A percentile compares a stretch with the other conserved stretches of the same genome.
These are phyloP conservation scores for Amorphotheca resinae DNA, from an alignment of 495 filamentous ascomycete species.

Conservation along the genomic window DNA sequence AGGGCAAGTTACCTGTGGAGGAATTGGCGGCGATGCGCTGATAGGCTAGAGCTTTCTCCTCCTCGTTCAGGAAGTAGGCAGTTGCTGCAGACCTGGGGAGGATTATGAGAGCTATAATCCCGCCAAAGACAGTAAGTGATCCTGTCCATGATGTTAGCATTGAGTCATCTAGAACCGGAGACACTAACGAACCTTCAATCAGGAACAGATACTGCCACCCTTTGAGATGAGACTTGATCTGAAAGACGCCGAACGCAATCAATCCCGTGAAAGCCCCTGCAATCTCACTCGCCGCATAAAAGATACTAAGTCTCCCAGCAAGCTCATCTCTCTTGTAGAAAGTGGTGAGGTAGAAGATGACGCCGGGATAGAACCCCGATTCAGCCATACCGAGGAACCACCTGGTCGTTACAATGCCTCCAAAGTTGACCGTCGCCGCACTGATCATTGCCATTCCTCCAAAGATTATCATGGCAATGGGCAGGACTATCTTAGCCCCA, in stretches of 20 bases:
- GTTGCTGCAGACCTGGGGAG: slow-evolving; percentile 51
- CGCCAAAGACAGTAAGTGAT: slow-evolving; percentile 45
- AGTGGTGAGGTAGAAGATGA: slow-evolving; percentile 37
- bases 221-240: slow-evolving; percentile 37
- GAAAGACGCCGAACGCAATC: slow-evolving; percentile 65
- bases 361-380: slow-evolving; percentile 61
- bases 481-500: slow-evolving; percentile 47
- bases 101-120: slow-evolving; percentile 53
- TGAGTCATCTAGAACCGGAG: background rate
- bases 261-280: slow-evolving; percentile 64
- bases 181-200: slow-evolving; percentile 35
- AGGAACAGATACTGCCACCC: slow-evolving; percentile 68
- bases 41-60: slow-evolving; percentile 58
- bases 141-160: slow-evolving; percentile 25
- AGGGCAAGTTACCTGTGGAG: too few relatives aligned
- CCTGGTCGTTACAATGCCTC: slow-evolving; percentile 51
- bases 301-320: slow-evolving; percentile 62
- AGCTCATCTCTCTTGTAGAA: slow-evolving; percentile 72
- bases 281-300: slow-evolving; percentile 65
- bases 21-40: slow-evolving; percentile 40
- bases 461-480: slow-evolving; percentile 48
- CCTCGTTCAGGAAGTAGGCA: slow-evolving; percentile 47
- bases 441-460: slow-evolving; percentile 7
- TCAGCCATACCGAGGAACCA: slow-evolving; percentile 64
- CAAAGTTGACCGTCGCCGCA: slow-evolving; percentile 45